These are phyloP conservation scores for Scenedesmus sp. DNA, from an alignment of 163 green algal species.

Conservation along the genomic window DNA sequence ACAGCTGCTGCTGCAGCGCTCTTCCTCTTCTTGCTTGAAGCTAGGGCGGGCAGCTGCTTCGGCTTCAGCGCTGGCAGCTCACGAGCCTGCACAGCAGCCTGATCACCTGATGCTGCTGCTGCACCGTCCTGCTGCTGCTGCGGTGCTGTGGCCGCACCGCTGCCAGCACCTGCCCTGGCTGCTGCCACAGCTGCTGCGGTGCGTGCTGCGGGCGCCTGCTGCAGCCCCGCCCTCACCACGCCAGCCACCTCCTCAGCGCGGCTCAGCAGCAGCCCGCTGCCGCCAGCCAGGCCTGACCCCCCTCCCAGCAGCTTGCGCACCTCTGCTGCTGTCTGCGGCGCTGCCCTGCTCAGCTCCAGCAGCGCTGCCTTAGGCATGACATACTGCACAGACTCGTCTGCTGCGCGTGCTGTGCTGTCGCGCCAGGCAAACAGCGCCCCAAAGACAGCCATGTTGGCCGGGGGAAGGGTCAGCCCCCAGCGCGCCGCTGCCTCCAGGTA, in stretches of 20 bases:
- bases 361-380: slow-evolving; percentile 74
- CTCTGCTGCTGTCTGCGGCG: slow-evolving; percentile 45
- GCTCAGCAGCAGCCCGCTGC: not conserved
- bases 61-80: slow-evolving; percentile 1
- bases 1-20: not conserved
- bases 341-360: slow-evolving; percentile 62
- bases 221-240: not conserved
- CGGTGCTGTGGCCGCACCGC: not conserved
- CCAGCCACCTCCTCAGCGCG: not conserved
- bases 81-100: not conserved
- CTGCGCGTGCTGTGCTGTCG: slow-evolving; percentile 75
- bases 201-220: slow-evolving; percentile 28
- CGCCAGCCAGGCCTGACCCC: not conserved
- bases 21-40: not conserved
- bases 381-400: slow-evolving; percentile 89
- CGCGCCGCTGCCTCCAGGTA: slow-evolving; percentile 69
- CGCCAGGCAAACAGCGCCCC: slow-evolving; percentile 89
- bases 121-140: not conserved
- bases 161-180: not conserved
- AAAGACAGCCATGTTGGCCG: slow-evolving; percentile 78
- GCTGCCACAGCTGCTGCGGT: slow-evolving; percentile 37
- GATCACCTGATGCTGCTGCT: not conserved
- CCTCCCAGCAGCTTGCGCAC: slow-evolving; percentile 7
- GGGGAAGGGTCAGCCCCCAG: slow-evolving; percentile 58
- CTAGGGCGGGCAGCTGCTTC: not conserved